Evolutionary conservation across 169 alveolate species (phyloP), one percentile per base, ranked within the genome.

Genomic region (Eimeria acervulina): DNA sequence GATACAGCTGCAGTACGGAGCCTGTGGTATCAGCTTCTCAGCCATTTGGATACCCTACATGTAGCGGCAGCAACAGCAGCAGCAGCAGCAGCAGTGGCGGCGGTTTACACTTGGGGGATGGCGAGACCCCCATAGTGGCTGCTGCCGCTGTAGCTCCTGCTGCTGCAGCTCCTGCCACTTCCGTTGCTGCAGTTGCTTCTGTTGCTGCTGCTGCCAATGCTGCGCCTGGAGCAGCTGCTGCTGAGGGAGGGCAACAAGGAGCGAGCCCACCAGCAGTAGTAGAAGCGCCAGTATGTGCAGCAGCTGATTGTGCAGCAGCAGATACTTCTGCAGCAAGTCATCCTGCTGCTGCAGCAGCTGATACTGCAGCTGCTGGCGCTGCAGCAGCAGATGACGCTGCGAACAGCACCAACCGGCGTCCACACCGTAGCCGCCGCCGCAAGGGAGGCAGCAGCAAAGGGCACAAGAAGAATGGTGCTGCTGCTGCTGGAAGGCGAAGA

Each of bases 351-450:
- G 61, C 88, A 17, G 88, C 59, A 76, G 51, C 63, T 40, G 42
- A 8, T 28, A 26, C 44, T 68, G 80, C 80, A 31, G 80, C 80
- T n/a, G 42, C 80, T 31, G 17, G 8, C 36, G 28, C 38, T 28
- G 44, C 47, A 31, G 47, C 88, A 15, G 61, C 88, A 76, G 61
- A 15, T 19, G 88, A 21, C 31, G 38, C 51, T 6, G 90, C 61
- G 36, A 40, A 72, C 72, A 44, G 44, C 90, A 81, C 74, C 74
- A 44, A 44, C 90, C 88, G 40, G 72, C 72, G 72, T 1, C 17
- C 21, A 10, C 90, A 81, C 44, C 68, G 90, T 15, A 63, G 42
- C 47, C 66, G 90, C 36, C 90, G 90, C 72, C 90, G 90, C 44
- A 81, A 44, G 72, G 90, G 90, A 23, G 72, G 44, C 68, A 81